A percentile compares a stretch with the other conserved stretches of the same genome.
Conservation (phyloP, 129 eudicot genomes). For the Scalesia atractyloides region DNA sequence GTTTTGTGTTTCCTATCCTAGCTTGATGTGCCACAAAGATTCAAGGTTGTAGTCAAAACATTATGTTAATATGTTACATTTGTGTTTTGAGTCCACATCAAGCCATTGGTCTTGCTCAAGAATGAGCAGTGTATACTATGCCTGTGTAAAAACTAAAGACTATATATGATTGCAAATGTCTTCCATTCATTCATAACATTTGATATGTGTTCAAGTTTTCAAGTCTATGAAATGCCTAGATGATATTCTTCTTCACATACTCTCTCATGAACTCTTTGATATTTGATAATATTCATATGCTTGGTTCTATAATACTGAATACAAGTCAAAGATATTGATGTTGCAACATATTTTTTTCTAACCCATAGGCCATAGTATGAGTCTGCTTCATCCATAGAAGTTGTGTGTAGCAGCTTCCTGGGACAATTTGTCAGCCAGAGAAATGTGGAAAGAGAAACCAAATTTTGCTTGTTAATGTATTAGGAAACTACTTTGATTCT, state of each 20-base stretch:
- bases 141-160: conserved; percentile 30
- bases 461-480: too few species aligned
- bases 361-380: too few species aligned
- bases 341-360: too few species aligned
- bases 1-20: conserved; percentile 34
- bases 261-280: not conserved
- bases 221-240: not conserved
- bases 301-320: too few species aligned
- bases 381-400: too few species aligned
- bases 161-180: conserved; percentile 31
- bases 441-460: too few species aligned
- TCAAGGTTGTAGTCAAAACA: conserved; percentile 35
- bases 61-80: conserved; percentile 39
- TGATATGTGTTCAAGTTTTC: conserved; percentile 18
- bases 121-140: conserved; percentile 39
- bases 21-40: conserved; percentile 23
- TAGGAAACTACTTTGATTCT: too few species aligned
- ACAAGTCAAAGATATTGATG: too few species aligned
- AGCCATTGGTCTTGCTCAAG: conserved; percentile 31
- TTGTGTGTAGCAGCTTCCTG: too few species aligned
- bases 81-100: conserved; percentile 42
- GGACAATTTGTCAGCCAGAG: too few species aligned
- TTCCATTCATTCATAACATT: conserved; percentile 23
- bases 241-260: not conserved
- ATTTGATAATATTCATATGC: too few species aligned